Percentiles rank a stretch among this genome's conserved stretches.
phyloP scores from a whole-genome alignment of 106 monocot species.

The Dendrobium catenatum region DNA sequence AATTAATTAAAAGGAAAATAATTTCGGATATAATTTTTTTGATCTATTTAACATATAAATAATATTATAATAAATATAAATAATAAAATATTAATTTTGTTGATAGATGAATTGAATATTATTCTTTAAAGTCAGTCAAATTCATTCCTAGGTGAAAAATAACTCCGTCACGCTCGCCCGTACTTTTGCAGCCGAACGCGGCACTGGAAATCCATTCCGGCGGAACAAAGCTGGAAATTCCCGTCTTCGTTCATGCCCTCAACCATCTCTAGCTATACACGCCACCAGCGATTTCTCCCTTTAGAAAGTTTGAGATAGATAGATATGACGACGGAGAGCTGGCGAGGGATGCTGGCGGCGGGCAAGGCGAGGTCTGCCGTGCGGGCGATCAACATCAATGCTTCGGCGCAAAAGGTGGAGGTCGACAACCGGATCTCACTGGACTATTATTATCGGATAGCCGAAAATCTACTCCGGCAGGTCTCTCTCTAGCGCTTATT shows the following conservation, averaged over 20 bases:
- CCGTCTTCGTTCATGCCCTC: not conserved
- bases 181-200: too few species aligned
- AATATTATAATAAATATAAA: too few species aligned
- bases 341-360: not conserved
- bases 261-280: not conserved
- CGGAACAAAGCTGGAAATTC: not conserved
- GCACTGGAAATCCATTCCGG: too few species aligned
- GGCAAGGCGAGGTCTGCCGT: constrained; percentile 3
- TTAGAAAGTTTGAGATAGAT: not conserved
- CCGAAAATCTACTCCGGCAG: constrained; percentile 67
- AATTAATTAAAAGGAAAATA: too few species aligned
- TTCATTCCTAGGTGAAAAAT: too few species aligned
- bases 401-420: constrained; percentile 43
- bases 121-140: too few species aligned
- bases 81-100: too few species aligned
- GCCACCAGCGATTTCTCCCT: not conserved
- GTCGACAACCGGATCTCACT: constrained; percentile 70
- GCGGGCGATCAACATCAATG: constrained; percentile 63
- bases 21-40: too few species aligned
- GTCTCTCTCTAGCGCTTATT: constrained; percentile 18
- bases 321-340: not conserved
- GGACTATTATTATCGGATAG: constrained; percentile 74
- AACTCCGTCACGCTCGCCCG: too few species aligned
- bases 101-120: too few species aligned
- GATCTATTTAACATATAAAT: too few species aligned